These are phyloP conservation scores for Talaromyces albobiverticillius DNA, from an alignment of 2,329 filamentous ascomycete genomes.

Conservation along the genomic window DNA sequence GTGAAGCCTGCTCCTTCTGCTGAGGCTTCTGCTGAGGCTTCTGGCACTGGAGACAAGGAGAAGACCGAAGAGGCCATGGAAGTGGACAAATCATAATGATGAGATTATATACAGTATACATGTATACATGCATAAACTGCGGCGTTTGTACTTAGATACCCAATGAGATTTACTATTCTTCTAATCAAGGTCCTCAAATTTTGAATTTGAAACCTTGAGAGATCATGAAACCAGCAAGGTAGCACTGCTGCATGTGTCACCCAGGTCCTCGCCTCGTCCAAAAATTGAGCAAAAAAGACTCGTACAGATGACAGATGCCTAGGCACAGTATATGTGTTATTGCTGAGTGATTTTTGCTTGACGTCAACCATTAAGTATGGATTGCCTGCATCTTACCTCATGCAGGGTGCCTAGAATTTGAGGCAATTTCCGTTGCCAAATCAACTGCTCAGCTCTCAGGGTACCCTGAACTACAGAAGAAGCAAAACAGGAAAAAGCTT, in stretches of 20 bases:
- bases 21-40: not conserved
- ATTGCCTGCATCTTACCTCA: not conserved
- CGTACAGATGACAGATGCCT: not conserved
- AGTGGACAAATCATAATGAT: not conserved
- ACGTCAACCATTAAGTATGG: constrained; percentile 2
- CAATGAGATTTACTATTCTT: not conserved
- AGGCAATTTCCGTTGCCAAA: no score
- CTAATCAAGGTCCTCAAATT: no score
- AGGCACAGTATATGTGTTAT: not conserved
- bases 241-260: no score
- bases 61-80: not conserved
- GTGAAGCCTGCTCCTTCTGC: constrained; percentile 15
- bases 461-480: not conserved
- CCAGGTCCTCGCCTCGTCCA: not conserved
- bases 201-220: no score
- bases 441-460: no score
- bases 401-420: not conserved
- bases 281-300: not conserved
- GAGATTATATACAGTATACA: not conserved
- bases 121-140: constrained; percentile 1
- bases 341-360: not conserved
- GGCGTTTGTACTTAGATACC: constrained; percentile 9
- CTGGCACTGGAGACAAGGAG: not conserved
- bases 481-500: constrained; percentile 1
- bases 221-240: no score